Base-by-base conservation (phyloP, 2,329 filamentous ascomycete genomes). In the Colletotrichum magnum region DNA sequence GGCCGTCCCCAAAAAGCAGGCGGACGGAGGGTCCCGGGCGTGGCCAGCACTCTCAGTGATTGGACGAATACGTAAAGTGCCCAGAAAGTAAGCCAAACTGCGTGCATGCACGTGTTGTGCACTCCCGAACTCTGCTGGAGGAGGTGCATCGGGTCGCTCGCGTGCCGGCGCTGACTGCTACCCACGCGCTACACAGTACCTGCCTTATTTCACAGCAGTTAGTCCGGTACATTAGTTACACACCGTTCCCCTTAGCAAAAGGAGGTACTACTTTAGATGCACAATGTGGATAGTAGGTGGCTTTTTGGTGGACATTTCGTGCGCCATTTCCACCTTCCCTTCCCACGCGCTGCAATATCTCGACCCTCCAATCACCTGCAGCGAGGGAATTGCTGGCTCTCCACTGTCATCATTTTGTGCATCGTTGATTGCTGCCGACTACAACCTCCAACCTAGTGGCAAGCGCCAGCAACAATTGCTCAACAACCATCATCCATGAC, bases 31-130 rank as follows among this genome's bases (percentile, higher is more conserved):
- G 32, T 21, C 61, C 45, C 16, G 64, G 24, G 12, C 47, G 28
- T 61, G 58, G 28, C 32, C 45, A 18, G 45, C 32, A 28, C 52
- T 54, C 13, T 53, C 16, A 54, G 6, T 39, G 28, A 36, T 36
- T 36, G 32, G 52, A 36, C 50, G 16, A 32, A 13, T 39, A 5
- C 16, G 4, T 39, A 56, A 24, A 59, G 13, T 59, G 57, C 57
- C 57, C 57, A 50, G 57, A 50, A 59, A 59, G 57, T 50, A 59
- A 59, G 57, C 57, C 57, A 59, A 36, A 48, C 43, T 48, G n/a
- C 57, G 13, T 50, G 57, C 57, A 50, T 50, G 24, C 18, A 36
- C 32, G 32, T 36, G 32, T 36, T 36, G 32, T 18, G 57, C 43
- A 36, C 45, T n/a, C 39, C 28, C 24, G 45, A 32, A 47, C 43